Conservation (phyloP, 2,329 filamentous ascomycete genomes). For the Anthostomella pinea region DNA sequence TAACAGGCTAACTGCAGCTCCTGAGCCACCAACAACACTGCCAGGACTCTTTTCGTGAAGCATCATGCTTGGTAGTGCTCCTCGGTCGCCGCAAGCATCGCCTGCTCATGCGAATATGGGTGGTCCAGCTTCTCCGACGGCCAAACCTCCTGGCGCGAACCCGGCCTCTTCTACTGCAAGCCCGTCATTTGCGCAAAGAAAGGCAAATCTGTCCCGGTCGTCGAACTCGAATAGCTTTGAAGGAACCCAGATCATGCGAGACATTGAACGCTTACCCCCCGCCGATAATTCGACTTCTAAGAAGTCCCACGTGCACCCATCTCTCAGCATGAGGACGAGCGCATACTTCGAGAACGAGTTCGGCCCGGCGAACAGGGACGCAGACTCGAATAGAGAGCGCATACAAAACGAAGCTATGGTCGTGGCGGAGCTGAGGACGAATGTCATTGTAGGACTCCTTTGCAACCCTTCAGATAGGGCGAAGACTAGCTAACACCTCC, state of each 20-base stretch:
- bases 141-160: conserved; percentile 16
- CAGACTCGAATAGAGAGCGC: conserved; percentile 41
- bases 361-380: conserved; percentile 29
- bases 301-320: conserved; percentile 32
- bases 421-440: conserved; percentile 62
- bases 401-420: conserved; percentile 56
- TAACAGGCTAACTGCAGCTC: no score
- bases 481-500: conserved; percentile 6
- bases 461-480: not conserved
- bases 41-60: no score
- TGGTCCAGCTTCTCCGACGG: conserved; percentile 20
- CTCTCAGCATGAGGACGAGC: conserved; percentile 37
- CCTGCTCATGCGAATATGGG: conserved; percentile 14
- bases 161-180: conserved; percentile 8
- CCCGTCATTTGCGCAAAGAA: conserved; percentile 34
- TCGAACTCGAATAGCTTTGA: conserved; percentile 34
- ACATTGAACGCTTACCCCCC: conserved; percentile 38
- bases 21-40: no score
- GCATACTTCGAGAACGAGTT: conserved; percentile 48
- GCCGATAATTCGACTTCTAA: conserved; percentile 34
- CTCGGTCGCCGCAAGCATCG: no score
- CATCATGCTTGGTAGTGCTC: no score
- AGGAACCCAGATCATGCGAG: conserved; percentile 36
- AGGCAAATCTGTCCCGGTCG: conserved; percentile 20
- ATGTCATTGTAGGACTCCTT: conserved; percentile 52